Evolutionary conservation across 2,329 filamentous ascomycete genomes (phyloP).

Genomic region (Pezicula neosporulosa): DNA sequence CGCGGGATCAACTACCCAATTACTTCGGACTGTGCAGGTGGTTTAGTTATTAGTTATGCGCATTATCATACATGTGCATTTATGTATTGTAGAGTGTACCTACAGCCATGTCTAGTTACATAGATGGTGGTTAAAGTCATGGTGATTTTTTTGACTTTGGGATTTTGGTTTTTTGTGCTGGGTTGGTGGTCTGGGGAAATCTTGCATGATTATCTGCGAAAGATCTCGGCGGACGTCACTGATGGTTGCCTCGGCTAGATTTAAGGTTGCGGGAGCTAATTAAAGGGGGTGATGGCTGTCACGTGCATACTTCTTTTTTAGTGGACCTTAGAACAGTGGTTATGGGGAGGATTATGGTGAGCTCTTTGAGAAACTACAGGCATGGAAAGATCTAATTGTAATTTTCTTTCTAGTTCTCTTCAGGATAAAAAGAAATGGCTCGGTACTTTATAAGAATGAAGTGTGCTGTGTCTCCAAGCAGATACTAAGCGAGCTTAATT

Average conservation of each 20-base stretch:
- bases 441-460: too few species aligned
- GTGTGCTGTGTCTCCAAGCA: too few species aligned
- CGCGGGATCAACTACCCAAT: constrained; percentile 79
- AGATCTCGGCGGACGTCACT: neutral
- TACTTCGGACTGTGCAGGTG: constrained; percentile 72
- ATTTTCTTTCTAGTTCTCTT: too few species aligned
- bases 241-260: neutral
- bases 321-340: neutral
- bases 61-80: neutral
- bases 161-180: neutral
- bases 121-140: constrained; percentile 64
- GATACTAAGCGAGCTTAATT: too few species aligned
- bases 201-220: neutral
- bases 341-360: too few species aligned
- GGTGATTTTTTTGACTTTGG: constrained; percentile 5
- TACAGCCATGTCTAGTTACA: constrained; percentile 70
- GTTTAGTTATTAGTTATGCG: constrained; percentile 8
- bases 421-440: too few species aligned
- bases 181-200: neutral
- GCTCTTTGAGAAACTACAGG: too few species aligned
- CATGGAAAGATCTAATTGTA: too few species aligned
- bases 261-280: constrained; percentile 1
- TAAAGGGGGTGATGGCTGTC: neutral
- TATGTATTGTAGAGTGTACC: constrained; percentile 29
- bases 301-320: neutral